Conservation (phyloP, 352 stramenopile species). For the Pythium biforme region DNA sequence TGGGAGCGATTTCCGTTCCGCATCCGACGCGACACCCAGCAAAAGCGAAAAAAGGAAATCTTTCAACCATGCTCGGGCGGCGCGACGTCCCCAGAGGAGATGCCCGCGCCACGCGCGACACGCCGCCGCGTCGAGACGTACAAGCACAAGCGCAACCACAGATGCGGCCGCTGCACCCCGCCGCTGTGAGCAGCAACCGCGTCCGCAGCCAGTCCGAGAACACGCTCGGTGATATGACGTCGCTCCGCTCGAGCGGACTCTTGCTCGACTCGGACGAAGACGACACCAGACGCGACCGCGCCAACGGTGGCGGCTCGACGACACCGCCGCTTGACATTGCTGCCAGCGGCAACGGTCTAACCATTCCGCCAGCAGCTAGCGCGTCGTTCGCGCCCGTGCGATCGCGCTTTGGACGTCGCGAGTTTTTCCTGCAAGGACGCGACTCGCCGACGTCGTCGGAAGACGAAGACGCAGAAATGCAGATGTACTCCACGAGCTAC, state of each 20-base stretch:
- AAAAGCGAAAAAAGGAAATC: background rate
- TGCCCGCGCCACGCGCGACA: slow-evolving; percentile 1
- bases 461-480: slow-evolving; percentile 24
- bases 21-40: slow-evolving; percentile 6
- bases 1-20: background rate
- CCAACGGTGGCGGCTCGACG: background rate
- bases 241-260: background rate
- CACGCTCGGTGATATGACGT: background rate
- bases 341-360: background rate
- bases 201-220: slow-evolving; percentile 30
- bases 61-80: slow-evolving; percentile 16
- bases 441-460: slow-evolving; percentile 26
- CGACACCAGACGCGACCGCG: background rate
- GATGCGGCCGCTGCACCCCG: background rate
- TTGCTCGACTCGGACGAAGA: slow-evolving; percentile 24
- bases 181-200: background rate
- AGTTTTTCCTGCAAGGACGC: slow-evolving; percentile 23
- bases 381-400: slow-evolving; percentile 13
- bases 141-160: background rate
- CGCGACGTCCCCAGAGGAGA: slow-evolving; percentile 15
- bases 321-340: slow-evolving; percentile 14
- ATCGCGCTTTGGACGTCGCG: slow-evolving; percentile 22
- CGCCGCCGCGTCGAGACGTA: background rate
- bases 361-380: slow-evolving; percentile 9
- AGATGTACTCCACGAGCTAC: slow-evolving; percentile 34